A percentile compares a stretch with the other conserved stretches of the same genome.
These are phyloP conservation scores for Colletotrichum noveboracense DNA, from an alignment of 2,329 filamentous ascomycete genomes.

Conservation along the genomic window DNA sequence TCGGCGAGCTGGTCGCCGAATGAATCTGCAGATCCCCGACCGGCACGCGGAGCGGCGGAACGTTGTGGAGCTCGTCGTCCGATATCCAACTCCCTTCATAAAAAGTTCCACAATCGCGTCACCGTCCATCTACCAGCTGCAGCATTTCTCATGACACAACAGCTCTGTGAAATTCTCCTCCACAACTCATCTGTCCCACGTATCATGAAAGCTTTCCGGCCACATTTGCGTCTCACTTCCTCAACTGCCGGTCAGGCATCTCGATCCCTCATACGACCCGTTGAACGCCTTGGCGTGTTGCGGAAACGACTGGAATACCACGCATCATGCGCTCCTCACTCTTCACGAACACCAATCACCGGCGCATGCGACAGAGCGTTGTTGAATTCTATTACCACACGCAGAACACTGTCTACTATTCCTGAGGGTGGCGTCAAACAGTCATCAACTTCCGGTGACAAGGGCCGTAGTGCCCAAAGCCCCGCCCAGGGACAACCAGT, in stretches of 20 bases:
- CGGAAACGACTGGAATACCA: neutral
- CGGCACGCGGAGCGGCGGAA: neutral
- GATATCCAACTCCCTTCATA: neutral
- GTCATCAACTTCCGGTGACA: neutral
- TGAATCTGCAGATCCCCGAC: neutral
- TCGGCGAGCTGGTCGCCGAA: neutral
- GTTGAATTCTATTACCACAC: neutral
- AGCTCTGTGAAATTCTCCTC: neutral
- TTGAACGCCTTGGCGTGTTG: neutral
- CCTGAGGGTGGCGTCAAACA: neutral
- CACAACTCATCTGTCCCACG: neutral
- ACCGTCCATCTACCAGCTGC: neutral
- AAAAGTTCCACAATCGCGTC: neutral
- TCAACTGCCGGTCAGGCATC: neutral
- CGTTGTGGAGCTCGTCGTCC: neutral
- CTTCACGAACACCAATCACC: neutral
- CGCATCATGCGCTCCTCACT: neutral
- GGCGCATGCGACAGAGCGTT: neutral
- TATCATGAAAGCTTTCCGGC: neutral
- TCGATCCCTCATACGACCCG: neutral
- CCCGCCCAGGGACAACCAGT: slow-evolving; percentile 29
- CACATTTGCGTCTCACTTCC: neutral
- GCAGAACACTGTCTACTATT: neutral
- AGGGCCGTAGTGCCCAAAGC: neutral
- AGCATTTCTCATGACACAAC: neutral